Conservation (phyloP, 768 basidiomycete species). For the Pluteus cervinus region DNA sequence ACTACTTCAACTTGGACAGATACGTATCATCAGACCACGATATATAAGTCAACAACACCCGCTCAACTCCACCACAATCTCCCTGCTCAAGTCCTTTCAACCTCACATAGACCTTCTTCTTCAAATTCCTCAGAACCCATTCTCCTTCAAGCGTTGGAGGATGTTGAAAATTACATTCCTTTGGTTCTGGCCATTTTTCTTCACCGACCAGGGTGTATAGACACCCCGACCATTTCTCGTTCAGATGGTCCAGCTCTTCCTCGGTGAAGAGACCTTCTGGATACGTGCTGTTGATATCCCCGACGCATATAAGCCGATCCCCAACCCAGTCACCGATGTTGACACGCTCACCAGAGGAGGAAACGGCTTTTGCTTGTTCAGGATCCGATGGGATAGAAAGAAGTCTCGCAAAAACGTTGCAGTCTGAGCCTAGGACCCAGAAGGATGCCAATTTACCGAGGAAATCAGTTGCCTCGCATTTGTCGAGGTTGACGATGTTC, state of each 20-base stretch:
- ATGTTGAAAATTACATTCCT: no score
- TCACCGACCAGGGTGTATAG: no score
- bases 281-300: conserved; percentile 5
- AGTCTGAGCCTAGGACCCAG: no score
- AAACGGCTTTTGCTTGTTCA: conserved; percentile 1
- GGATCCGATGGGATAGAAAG: not conserved
- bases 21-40: conserved; percentile 1
- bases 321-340: conserved; percentile 2
- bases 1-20: no score
- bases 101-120: conserved; percentile 5
- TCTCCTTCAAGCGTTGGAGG: not conserved
- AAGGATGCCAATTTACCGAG: conserved; percentile 3
- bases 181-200: no score
- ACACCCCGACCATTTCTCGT: no score
- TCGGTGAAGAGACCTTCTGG: conserved; percentile 8
- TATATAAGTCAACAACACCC: not conserved
- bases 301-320: conserved; percentile 7
- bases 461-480: conserved; percentile 1
- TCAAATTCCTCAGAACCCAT: conserved; percentile 5
- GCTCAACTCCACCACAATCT: conserved; percentile 1
- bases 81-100: not conserved
- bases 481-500: conserved; percentile 7
- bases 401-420: no score
- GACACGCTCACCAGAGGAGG: no score
- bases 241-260: conserved; percentile 3